Evolutionary conservation across 2,329 filamentous ascomycete species (phyloP).

Genomic region (Pseudogymnoascus sp.): DNA sequence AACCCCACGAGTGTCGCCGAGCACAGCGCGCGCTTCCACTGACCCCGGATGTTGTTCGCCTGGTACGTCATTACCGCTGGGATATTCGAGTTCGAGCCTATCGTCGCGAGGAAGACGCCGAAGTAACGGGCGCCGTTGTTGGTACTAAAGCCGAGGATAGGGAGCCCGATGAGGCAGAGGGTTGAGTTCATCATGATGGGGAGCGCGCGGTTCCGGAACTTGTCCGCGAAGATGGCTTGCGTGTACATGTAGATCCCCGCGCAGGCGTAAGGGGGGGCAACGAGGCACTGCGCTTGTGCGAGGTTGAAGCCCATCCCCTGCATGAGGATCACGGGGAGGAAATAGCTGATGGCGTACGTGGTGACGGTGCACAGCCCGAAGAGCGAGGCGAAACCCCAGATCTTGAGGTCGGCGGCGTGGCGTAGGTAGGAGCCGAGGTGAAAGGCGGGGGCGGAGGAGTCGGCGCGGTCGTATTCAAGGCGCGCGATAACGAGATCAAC

Average conservation of each 20-base stretch:
- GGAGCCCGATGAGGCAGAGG: slow-evolving; percentile 25
- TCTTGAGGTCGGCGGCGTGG: slow-evolving; percentile 43
- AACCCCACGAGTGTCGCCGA: slow-evolving; percentile 69
- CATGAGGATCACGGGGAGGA: slow-evolving; percentile 65
- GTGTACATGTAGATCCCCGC: slow-evolving; percentile 39
- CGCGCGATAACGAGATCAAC: slow-evolving; percentile 41
- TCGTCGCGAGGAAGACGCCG: slow-evolving; percentile 33
- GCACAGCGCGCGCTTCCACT: slow-evolving; percentile 80
- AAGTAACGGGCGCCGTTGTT: slow-evolving; percentile 45
- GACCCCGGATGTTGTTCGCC: slow-evolving; percentile 79
- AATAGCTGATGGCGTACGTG: slow-evolving; percentile 68
- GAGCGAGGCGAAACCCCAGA: slow-evolving; percentile 54
- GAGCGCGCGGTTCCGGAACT: slow-evolving; percentile 43
- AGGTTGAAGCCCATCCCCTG: slow-evolving; percentile 47
- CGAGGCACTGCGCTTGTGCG: slow-evolving; percentile 46
- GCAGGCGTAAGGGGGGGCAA: slow-evolving; percentile 44
- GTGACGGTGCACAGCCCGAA: slow-evolving; percentile 63
- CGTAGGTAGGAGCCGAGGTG: slow-evolving; percentile 38
- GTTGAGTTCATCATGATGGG: slow-evolving; percentile 42
- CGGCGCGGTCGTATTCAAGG: slow-evolving; percentile 50
- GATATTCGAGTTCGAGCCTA: slow-evolving; percentile 57
- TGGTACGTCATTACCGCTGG: slow-evolving; percentile 72
- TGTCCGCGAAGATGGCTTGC: slow-evolving; percentile 45
- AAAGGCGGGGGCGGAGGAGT: slow-evolving; percentile 40
- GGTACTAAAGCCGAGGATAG: slow-evolving; percentile 42